phyloP scores from a whole-genome alignment of 495 filamentous ascomycete species.

The Evansstolkia leycettana region DNA sequence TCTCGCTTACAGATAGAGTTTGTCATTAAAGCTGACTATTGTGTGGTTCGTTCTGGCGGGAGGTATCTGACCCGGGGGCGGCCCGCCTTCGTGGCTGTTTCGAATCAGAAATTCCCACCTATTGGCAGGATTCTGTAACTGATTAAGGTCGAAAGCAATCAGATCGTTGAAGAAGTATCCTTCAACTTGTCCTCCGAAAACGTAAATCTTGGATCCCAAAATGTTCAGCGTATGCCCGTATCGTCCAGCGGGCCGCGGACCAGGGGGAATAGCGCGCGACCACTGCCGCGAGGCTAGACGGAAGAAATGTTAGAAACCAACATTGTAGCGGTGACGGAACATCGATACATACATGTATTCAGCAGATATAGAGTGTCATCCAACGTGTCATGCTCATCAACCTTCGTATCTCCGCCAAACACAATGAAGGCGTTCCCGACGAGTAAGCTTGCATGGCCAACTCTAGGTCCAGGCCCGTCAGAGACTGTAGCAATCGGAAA shows the following conservation, averaged over 20 bases:
- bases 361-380: constrained; percentile 94
- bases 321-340: neutral
- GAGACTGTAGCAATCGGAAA: constrained; percentile 84
- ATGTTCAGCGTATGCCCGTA: constrained; percentile 97
- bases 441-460: constrained; percentile 87
- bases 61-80: constrained; percentile 57
- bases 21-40: constrained; percentile 83
- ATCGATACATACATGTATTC: constrained; percentile 64
- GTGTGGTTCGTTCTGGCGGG: constrained; percentile 92
- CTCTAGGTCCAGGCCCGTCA: constrained; percentile 89
- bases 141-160: constrained; percentile 92
- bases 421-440: constrained; percentile 99
- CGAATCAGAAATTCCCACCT: constrained; percentile 85
- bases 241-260: constrained; percentile 71
- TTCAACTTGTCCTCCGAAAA: constrained; percentile 97
- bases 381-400: constrained; percentile 78
- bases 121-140: constrained; percentile 74
- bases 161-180: constrained; percentile 97
- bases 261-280: constrained; percentile 81
- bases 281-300: constrained; percentile 84
- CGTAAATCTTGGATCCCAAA: constrained; percentile 87
- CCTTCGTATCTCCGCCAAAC: constrained; percentile 96
- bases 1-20: constrained; percentile 70
- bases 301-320: constrained; percentile 4
- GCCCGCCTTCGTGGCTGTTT: constrained; percentile 57